A percentile compares a stretch with the other conserved stretches of the same genome.
Evolutionary conservation across 2,329 filamentous ascomycete species (phyloP).

Genomic region (Rutstroemia sp.): DNA sequence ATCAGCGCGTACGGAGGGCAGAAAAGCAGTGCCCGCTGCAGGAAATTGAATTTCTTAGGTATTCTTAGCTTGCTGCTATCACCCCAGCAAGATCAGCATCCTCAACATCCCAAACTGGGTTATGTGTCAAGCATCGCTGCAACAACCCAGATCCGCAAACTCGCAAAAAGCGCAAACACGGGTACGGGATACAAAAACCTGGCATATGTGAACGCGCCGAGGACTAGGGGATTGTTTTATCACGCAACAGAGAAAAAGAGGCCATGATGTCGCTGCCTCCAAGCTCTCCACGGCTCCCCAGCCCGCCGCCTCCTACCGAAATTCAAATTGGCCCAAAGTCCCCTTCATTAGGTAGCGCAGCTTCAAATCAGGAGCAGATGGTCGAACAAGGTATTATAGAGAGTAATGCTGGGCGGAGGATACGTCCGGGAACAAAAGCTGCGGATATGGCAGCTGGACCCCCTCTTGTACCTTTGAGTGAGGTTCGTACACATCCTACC

Average conservation of each 20-base stretch:
- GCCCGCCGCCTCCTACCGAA: conserved; percentile 88
- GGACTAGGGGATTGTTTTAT: too few relatives aligned
- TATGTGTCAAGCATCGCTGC: too few relatives aligned
- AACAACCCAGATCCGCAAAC: not conserved
- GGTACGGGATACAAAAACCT: too few relatives aligned
- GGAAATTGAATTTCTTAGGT: not conserved
- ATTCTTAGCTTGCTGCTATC: not conserved
- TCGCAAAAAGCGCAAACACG: not conserved
- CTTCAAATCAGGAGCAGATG: conserved; percentile 49
- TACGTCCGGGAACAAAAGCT: conserved; percentile 88
- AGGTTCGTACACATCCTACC: conserved; percentile 47
- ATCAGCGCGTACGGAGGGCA: conserved; percentile 4
- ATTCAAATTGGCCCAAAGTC: conserved; percentile 82
- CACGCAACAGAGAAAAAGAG: not conserved
- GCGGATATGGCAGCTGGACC: conserved; percentile 89
- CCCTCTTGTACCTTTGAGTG: conserved; percentile 74
- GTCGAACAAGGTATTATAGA: conserved; percentile 58
- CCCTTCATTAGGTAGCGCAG: conserved; percentile 54
- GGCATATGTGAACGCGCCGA: too few relatives aligned
- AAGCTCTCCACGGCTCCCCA: conserved; percentile 86
- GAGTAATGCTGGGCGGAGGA: conserved; percentile 70
- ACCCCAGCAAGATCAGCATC: not conserved
- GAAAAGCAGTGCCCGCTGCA: not conserved
- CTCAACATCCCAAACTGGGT: not conserved
- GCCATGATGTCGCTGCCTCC: conserved; percentile 48